A percentile compares a stretch with the other conserved stretches of the same genome.
Evolutionary conservation across 75 land plant genomes (phyloP).

Genomic region (Cunninghamia lanceolata): DNA sequence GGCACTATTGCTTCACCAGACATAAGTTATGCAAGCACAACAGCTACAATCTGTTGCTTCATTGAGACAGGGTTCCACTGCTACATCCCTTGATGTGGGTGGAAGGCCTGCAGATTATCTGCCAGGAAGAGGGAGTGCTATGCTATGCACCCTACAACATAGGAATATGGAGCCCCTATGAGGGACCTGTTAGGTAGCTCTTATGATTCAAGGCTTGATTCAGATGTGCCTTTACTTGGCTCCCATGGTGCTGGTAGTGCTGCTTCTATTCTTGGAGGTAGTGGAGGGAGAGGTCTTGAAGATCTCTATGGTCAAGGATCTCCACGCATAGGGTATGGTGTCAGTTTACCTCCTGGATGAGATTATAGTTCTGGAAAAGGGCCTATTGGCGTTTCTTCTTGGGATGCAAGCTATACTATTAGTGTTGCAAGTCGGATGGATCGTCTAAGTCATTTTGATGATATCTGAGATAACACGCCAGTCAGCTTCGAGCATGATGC

Average conservation of each 20-base stretch:
- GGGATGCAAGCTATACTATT: no score
- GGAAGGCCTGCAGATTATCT: conserved; percentile 74
- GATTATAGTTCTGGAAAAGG: no score
- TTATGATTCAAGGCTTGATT: conserved; percentile 68
- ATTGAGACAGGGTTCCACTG: conserved; percentile 22
- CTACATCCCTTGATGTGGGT: conserved; percentile 49
- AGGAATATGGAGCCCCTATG: conserved; percentile 35
- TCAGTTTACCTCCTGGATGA: conserved; percentile 89
- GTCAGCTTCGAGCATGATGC: conserved; percentile 98
- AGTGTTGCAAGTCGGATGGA: no score
- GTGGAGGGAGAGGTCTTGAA: conserved; percentile 62
- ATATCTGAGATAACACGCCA: no score
- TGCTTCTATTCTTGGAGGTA: conserved; percentile 62
- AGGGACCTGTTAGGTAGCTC: conserved; percentile 39
- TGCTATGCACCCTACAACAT: conserved; percentile 37
- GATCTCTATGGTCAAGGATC: conserved; percentile 60
- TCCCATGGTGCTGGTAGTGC: conserved; percentile 39
- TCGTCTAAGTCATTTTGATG: no score
- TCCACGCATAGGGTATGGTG: conserved; percentile 74
- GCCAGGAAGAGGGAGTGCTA: conserved; percentile 51
- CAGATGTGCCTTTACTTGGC: conserved; percentile 34
- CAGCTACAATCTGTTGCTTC: conserved; percentile 28
- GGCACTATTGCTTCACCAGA: conserved; percentile 49
- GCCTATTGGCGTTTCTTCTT: no score
- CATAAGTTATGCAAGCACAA: conserved; percentile 67